Evolutionary conservation across 176 grass and related monocot species (phyloP), one percentile per base, ranked within the genome.

Genomic region (Leersia perrieri): DNA sequence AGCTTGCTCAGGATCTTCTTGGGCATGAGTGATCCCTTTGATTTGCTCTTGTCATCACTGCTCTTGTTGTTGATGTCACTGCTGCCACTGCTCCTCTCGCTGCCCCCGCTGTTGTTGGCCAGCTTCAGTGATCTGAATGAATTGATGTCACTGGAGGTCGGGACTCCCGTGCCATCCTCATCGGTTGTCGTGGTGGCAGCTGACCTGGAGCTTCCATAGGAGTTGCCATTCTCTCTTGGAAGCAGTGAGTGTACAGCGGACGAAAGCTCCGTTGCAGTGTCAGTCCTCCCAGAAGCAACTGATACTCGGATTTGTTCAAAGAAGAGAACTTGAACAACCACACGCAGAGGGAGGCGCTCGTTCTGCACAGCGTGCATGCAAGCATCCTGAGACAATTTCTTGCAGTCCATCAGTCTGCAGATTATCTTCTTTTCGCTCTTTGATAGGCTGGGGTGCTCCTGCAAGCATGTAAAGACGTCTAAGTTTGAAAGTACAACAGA

Each of bases 321-420:
- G 87, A 96, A 99, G 70, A 99, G 93, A 72, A 99, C 91, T 85
- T 92, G 97, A 31, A 99, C 97, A 60, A 99, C 93, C 26, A 99
- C 89, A 9, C 97, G 97, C 9, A 99, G 76, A 68, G 97, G 97
- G 60, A 99, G 93, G 64, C 89, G 87, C 23, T 99, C 97, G 15
- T 99, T 99, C 88, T 99, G 97, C 72, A 99, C 87, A 0, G 93
- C 97, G 15, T 99, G 97, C 82, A 96, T 78, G 89, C 85, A 92
- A 3, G 91, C 91, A 80, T 99, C 93, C 20, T 86, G 77, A 0
- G 97, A 96, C 70, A 99, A 82, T 68, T 91, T 93, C 70, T 93
- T 96, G 80, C 93, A 99, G 80, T 96, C 93, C 91, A 99, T 99
- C 35, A 99, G 69, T n/a, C 87, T 80, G 0, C 97, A 96, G 66